Base-by-base conservation (phyloP, 129 eudicot genomes). In the Smallanthus sonchifolius region DNA sequence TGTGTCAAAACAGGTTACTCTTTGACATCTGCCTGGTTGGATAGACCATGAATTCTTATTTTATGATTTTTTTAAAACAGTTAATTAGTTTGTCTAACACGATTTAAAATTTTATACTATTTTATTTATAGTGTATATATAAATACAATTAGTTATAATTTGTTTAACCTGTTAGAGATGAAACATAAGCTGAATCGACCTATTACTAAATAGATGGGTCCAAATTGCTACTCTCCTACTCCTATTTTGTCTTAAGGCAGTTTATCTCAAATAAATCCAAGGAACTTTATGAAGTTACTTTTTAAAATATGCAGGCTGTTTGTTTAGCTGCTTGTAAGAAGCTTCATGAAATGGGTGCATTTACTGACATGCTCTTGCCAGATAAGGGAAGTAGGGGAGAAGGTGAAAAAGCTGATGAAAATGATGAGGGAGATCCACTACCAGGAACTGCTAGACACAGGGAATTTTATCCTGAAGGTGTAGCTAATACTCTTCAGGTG, bases 281-380 rank as follows among this genome's bases (percentile, higher is more conserved):
- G n/a, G 11, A 47, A 70, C 35, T 43, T 40, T 56, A 48, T 45
- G 48, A 54, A 78, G 17, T 74, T 45, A 6, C 32, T 59, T 47
- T 55, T 19, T 47, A n/a, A 37, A 40, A 57, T 59, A 16, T 72
- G 87, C 87, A 94, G 99, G 96, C 97, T 62, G 99, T 91, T 87
- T 94, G 99, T 76, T 81, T 94, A 73, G 91, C 91, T 85, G 99
- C 99, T 82, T 94, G 99, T 84, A 94, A 94, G 91, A 94, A 94
- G 89, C 96, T 94, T 59, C 99, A 94, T 78, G 97, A 94, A 85
- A 88, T 91, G 96, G 97, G 99, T 47, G 99, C 97, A 62, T 90
- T 94, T 84, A 94, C 99, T 49, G 99, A 94, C 87, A 94, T 94
- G 99, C 94, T 94, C 55, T 94, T 94, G 89, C 99, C 99, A 49